Base-by-base conservation (phyloP, 1,284 basidiomycete species). In the Tylopilus microsporus region DNA sequence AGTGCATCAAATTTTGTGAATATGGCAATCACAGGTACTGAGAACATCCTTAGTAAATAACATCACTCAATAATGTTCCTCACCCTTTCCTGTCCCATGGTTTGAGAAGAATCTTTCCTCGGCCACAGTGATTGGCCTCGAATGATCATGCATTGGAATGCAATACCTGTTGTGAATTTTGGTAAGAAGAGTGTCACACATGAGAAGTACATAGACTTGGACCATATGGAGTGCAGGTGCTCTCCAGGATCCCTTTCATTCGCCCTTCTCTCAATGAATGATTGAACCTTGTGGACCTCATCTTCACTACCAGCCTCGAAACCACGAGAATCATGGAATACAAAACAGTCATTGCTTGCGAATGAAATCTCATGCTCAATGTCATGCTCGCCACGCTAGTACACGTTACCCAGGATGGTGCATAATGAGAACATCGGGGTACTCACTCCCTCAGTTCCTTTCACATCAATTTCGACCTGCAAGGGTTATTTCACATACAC, bases 361-460 rank as follows among this genome's bases (percentile, higher is more conserved):
- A 72, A 75, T 0, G 66, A 52, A 47, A 75, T 62, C 21, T 68
- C 66, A 21, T 70, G 56, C 13, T 71, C 59, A 48, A 75, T 75
- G 43, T 71, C 12, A 30, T 75, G 74, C 18, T 61, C 39, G 21
- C 71, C 69, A 34, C 72, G 66, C 73, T 73, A 30, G 18, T 2
- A 3, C 7, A 10, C 12, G 7, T 43, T n/a, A n/a, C 19, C 43
- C 10, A 9, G n/a, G 12, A 2, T 19, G 15, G 41, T 32, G 32
- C 8, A 11, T 45, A 5, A n/a, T 9, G 5, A 18, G n/a, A 19
- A 12, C 10, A 4, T 11, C 8, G 6, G 11, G 19, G 12, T 13
- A 45, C 43, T 11, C 9, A 45, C 43, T 9, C 43, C 43, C 5
- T 19, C n/a, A 3, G 43, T 45, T 12, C 43, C 43, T 11, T 45